Base-by-base conservation (phyloP, 139 green algal genomes). In the Chlorella sp. region DNA sequence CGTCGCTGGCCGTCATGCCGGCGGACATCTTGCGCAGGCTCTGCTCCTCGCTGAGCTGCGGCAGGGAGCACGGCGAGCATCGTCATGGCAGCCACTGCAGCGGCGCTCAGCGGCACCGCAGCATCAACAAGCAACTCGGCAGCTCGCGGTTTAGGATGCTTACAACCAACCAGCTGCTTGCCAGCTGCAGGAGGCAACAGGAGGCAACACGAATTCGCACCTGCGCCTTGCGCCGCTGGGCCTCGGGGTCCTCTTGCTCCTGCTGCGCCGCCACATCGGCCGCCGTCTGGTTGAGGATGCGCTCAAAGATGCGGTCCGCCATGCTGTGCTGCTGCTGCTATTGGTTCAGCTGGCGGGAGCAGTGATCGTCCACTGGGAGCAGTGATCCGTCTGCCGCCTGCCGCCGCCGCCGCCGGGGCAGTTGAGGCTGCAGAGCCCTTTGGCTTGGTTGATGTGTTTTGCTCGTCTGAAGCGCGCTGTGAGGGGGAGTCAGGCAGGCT, bases 1-100 rank as follows among this genome's bases (percentile, higher is more conserved):
- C 88, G n/a, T 94, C 90, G 16, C 54, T 62, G 0, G 82, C 82
- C 3, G 84, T 87, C 89, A 90, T 90, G 26, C 69, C 48, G 1
- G 56, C 74, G 36, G 20, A 38, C 44, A 81, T 41, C 51, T 73
- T 80, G 36, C 87, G 76, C 82, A 84, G 68, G n/a, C 43, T 30
- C 0, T 80, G 51, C 28, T 88, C 87, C 17, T 83, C 77, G 46
- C 13, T 73, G 2, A 22, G n/a, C 80, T 85, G 77, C 56, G 30
- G 41, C 36, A 43, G 36, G 36, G 16, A 26, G 22, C 20, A 34
- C 20, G 19, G 38, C 1, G 3, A 34, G 38, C 2, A 0, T 20
- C 0, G 41, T 19, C 17, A 34, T 5, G 13, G 20, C 2, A 48
- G 67, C 16, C 65, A 3, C 0, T 44, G 65, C 2, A 73, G 26